Percentiles rank a stretch among this genome's conserved stretches.
phyloP scores from a whole-genome alignment of 2,329 filamentous ascomycete genomes.

The Talaromyces rugulosus region DNA sequence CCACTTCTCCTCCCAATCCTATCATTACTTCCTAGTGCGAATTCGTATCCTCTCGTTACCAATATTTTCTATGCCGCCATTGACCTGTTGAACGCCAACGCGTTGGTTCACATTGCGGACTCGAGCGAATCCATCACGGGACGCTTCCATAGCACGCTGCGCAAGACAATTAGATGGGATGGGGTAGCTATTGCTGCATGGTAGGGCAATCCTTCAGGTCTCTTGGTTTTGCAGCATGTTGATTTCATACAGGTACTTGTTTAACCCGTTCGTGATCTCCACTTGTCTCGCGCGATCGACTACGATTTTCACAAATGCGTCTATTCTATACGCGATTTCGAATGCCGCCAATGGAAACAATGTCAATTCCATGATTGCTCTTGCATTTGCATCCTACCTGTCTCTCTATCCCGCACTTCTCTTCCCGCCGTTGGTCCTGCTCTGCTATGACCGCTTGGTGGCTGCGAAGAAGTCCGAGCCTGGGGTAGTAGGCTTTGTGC shows the following conservation, averaged over 20 bases:
- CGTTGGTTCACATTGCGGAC: constrained; percentile 72
- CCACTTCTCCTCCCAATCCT: constrained; percentile 89
- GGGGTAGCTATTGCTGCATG: constrained; percentile 72
- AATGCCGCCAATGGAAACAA: constrained; percentile 72
- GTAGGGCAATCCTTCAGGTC: constrained; percentile 43
- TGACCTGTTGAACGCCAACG: constrained; percentile 77
- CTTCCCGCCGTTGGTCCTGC: constrained; percentile 73
- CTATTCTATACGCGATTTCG: constrained; percentile 77
- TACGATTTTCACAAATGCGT: constrained; percentile 80
- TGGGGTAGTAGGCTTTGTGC: constrained; percentile 47
- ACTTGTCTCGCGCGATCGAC: constrained; percentile 89
- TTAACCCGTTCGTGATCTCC: constrained; percentile 90
- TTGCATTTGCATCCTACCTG: constrained; percentile 84
- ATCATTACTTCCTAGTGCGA: constrained; percentile 72
- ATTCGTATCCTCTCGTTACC: constrained; percentile 65
- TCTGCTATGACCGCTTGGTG: constrained; percentile 65
- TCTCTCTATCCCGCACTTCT: constrained; percentile 89
- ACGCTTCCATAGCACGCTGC: constrained; percentile 70
- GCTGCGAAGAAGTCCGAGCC: constrained; percentile 21
- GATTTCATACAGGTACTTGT: constrained; percentile 64
- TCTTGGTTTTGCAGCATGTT: neutral
- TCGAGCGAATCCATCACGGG: constrained; percentile 75
- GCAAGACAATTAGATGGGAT: constrained; percentile 70
- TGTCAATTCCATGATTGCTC: constrained; percentile 73
- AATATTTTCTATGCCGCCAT: constrained; percentile 74